Base-by-base conservation (phyloP, 2,329 filamentous ascomycete genomes). In the Fusarium devonianum region DNA sequence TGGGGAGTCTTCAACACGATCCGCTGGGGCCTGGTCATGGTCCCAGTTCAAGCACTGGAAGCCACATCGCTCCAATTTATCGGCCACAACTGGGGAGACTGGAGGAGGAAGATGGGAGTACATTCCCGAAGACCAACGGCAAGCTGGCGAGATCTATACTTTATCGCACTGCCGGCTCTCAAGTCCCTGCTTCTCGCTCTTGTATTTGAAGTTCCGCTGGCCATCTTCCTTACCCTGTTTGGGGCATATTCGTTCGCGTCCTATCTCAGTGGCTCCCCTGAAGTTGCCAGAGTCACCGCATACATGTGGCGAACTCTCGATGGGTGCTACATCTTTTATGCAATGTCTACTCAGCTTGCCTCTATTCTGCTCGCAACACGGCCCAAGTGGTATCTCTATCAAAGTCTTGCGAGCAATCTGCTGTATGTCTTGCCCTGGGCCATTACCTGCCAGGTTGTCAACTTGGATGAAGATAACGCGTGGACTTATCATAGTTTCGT, bases 1-100 rank as follows among this genome's bases (percentile, higher is more conserved):
- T 91, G 86, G 87, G 84, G 86, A 2, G 75, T 90, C 8, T 91
- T 91, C 72, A 87, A 81, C 45, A 90, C 86, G 0, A 90, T 90
- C 30, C 78, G 86, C 11, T 90, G 87, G 87, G 87, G 87, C 0
- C 73, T 90, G 1, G 73, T 90, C 21, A 91, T 90, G 87, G 85
- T 90, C 0, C 87, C 87, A 0, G 84, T 90, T 0, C 80, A 84
- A 52, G 78, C 86, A 0, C 73, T 90, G 1, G 86, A 91, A 67
- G 82, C 82, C 2, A 86, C 86, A 0, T 77, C 84, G 0, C 71
- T 87, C 0, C 76, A 84, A 0, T 90, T 89, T 61, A 75, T 88
- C 12, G 85, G 86, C 0, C 87, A 90, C 57, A 70, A 69, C 2
- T 90, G 87, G 86, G 86, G 86, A 1, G 53, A 67, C 1, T 79